Percentiles rank a stretch among this genome's conserved stretches.
phyloP scores from a whole-genome alignment of 2,329 filamentous ascomycete species.

The Endoconidiophora polonica region DNA sequence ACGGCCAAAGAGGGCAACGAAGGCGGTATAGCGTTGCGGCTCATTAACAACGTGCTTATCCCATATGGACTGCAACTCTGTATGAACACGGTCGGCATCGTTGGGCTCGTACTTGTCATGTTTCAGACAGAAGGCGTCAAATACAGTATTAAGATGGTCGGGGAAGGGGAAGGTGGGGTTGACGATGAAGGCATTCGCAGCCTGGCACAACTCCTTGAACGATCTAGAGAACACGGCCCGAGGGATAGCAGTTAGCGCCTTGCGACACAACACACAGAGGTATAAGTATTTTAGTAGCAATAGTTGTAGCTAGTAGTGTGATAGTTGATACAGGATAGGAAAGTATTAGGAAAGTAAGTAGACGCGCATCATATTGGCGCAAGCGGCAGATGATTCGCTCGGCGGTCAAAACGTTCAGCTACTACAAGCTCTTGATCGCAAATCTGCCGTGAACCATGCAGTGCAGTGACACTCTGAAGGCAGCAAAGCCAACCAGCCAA shows the following conservation, averaged over 20 bases:
- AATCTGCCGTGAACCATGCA: constrained; percentile 4
- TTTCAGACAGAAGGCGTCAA: constrained; percentile 51
- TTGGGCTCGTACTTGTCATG: constrained; percentile 51
- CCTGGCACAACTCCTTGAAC: constrained; percentile 44
- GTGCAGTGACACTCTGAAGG: no score
- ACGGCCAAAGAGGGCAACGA: constrained; percentile 48
- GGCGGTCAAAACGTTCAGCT: no score
- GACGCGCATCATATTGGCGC: background rate
- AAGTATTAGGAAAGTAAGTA: no score
- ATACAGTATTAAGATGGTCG: constrained; percentile 42
- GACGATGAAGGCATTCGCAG: constrained; percentile 32
- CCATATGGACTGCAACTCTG: constrained; percentile 53
- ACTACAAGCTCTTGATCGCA: background rate
- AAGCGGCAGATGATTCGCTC: background rate
- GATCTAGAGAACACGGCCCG: constrained; percentile 23
- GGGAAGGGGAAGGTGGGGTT: constrained; percentile 46
- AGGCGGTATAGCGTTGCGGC: constrained; percentile 43
- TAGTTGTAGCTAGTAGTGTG: no score
- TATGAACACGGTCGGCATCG: constrained; percentile 53
- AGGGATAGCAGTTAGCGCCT: no score
- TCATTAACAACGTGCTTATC: constrained; percentile 43
- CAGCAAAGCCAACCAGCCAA: no score
- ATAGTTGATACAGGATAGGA: no score
- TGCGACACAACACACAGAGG: no score
- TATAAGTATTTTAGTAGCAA: no score